Percentiles rank a stretch among this genome's conserved stretches.
These are phyloP conservation scores for Penicillium sp. DNA, from an alignment of 2,329 filamentous ascomycete genomes.

Conservation along the genomic window DNA sequence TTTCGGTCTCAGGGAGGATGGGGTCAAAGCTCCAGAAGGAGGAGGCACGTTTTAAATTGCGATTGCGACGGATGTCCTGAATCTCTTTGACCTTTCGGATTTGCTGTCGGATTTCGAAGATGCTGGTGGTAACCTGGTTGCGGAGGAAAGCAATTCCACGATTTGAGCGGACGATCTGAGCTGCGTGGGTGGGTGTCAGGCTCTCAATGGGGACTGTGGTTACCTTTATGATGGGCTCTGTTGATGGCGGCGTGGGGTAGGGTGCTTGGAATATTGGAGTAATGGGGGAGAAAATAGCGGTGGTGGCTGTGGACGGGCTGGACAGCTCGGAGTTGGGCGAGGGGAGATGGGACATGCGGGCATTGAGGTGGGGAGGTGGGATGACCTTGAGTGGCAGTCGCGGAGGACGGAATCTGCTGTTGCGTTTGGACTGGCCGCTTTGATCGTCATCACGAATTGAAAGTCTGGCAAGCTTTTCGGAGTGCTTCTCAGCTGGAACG, in stretches of 20 bases:
- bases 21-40: slow-evolving; percentile 45
- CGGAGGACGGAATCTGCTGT: slow-evolving; percentile 13
- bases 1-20: slow-evolving; percentile 11
- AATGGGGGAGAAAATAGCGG: not conserved
- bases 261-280: not conserved
- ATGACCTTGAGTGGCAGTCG: slow-evolving; percentile 25
- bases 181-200: slow-evolving; percentile 2
- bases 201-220: not conserved
- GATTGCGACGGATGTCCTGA: slow-evolving; percentile 26
- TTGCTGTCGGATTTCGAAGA: slow-evolving; percentile 26
- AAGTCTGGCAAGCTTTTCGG: not conserved
- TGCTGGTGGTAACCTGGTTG: slow-evolving; percentile 27
- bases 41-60: slow-evolving; percentile 30
- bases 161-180: slow-evolving; percentile 25
- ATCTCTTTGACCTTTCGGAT: slow-evolving; percentile 26
- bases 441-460: not conserved
- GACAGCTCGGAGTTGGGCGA: not conserved
- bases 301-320: not conserved
- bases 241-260: not conserved
- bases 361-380: slow-evolving; percentile 8
- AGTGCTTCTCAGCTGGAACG: not conserved
- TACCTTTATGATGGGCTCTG: not conserved
- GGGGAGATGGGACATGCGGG: not conserved
- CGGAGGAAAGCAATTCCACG: slow-evolving; percentile 25
- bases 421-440: not conserved